These are phyloP conservation scores for Dendrocalamus latiflorus DNA, from an alignment of 202 grass and related monocot genomes.

Conservation along the genomic window DNA sequence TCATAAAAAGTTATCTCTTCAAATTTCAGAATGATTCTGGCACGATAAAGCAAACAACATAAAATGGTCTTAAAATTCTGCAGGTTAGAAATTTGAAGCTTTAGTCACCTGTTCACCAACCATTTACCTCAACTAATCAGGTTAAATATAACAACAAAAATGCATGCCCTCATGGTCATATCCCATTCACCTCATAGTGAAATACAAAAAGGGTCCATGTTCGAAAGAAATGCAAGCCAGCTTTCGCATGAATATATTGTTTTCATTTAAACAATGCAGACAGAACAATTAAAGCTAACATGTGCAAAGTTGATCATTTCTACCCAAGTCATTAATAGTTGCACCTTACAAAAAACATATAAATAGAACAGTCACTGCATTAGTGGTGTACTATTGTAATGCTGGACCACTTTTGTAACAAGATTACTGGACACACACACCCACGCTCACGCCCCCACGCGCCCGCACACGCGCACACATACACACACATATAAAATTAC, in stretches of 20 bases:
- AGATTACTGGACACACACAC: background rate
- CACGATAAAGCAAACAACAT: background rate
- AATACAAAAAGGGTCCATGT: background rate
- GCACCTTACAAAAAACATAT: background rate
- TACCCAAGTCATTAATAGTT: conserved; percentile 15
- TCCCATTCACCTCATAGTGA: background rate
- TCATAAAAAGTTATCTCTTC: background rate
- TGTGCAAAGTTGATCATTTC: background rate
- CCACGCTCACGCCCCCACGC: no score
- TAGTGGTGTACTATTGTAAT: background rate
- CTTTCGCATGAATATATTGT: background rate
- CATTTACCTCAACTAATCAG: background rate
- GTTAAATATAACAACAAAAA: no score
- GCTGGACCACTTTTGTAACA: background rate
- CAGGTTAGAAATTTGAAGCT: background rate
- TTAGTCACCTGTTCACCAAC: background rate
- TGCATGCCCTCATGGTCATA: background rate
- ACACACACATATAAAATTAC: no score
- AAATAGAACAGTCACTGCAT: background rate
- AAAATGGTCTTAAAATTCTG: background rate
- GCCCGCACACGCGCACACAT: no score
- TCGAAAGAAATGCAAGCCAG: background rate
- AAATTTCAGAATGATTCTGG: background rate
- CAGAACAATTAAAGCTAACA: conserved; percentile 29
- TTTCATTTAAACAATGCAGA: background rate